These are phyloP conservation scores for Epichloe glyceriae DNA, from an alignment of 2,329 filamentous ascomycete species.

Conservation along the genomic window DNA sequence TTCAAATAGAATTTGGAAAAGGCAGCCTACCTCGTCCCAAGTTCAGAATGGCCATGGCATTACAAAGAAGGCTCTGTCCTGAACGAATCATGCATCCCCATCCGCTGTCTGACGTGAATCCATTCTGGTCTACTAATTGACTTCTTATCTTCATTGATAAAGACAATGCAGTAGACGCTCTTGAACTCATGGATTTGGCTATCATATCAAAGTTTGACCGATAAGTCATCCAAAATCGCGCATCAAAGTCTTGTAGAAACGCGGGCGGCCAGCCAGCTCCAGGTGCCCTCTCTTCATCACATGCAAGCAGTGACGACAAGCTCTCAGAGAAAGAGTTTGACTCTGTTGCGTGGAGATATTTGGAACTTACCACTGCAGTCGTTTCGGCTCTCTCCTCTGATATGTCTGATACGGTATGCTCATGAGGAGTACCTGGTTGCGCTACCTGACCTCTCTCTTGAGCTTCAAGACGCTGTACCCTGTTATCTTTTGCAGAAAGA, in stretches of 20 bases:
- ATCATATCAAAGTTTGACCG: conserved; percentile 77
- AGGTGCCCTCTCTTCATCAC: conserved; percentile 29
- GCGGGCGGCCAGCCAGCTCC: conserved; percentile 67
- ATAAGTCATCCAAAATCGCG: conserved; percentile 92
- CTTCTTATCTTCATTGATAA: conserved; percentile 74
- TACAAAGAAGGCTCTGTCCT: conserved; percentile 84
- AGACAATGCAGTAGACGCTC: conserved; percentile 59
- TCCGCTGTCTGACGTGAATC: conserved; percentile 85
- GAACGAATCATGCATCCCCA: conserved; percentile 99
- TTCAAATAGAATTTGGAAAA: neutral
- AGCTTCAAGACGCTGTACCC: neutral
- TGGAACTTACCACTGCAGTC: conserved; percentile 6
- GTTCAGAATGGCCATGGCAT: conserved; percentile 58
- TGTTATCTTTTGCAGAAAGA: conserved; percentile 17
- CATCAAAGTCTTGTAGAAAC: conserved; percentile 89
- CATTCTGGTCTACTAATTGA: conserved; percentile 62
- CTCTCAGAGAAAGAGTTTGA: conserved; percentile 37
- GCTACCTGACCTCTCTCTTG: neutral
- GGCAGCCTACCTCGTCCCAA: conserved; percentile 59
- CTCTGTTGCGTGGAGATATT: conserved; percentile 25
- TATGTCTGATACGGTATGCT: neutral
- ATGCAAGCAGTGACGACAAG: conserved; percentile 37
- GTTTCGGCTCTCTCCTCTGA: neutral
- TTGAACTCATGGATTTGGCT: conserved; percentile 61
- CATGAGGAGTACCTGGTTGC: neutral